Base-by-base conservation (phyloP, 2,329 filamentous ascomycete genomes). In the Colletotrichum siamense region DNA sequence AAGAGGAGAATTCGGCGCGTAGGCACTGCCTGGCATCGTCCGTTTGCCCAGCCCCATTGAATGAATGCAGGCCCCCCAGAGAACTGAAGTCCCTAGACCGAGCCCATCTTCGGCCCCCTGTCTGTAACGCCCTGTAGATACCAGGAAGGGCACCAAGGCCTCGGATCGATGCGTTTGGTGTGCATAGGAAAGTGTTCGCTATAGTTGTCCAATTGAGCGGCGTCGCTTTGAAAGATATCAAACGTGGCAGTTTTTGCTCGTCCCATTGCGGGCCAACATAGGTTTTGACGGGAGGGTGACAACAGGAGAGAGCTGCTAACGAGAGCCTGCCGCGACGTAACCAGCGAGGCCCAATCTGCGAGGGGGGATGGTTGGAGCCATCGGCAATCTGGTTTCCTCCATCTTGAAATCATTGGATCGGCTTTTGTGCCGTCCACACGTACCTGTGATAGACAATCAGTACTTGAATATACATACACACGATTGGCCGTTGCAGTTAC, bases 381-480 rank as follows among this genome's bases (percentile, higher is more conserved):
- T 67, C 64, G 44, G 73, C 64, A 71, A 67, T 55, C 52, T 30
- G 69, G 39, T 52, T 16, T 39, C 26, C 39, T 52, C 59, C 55
- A 16, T 34, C 22, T 34, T 44, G 18, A n/a, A 57, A 69, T 77
- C 65, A 77, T 73, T 78, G 75, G 71, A 30, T 39, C 7, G 78
- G 77, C 24, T 76, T 79, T 44, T 61, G 78, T 24, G 75, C 79
- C 44, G 77, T 78, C 79, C 79, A 80, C 36, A 79, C 61, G 69
- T 73, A 77, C 69, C 77, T 78, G 36, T n/a, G 64, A 44, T 39
- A 34, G 30, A 59, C 30, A 32, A 49, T 78, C n/a, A 78, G 71
- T 44, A 72, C 28, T 36, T 9, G 36, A 24, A 32, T 32, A 22
- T 36, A 26, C 59, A 32, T 22, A 36, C 12, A 36, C 12, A 49